Percentiles rank a stretch among this genome's conserved stretches.
These are phyloP conservation scores for Pseudocercospora ulei DNA, from an alignment of 2,329 filamentous ascomycete genomes.

Conservation along the genomic window DNA sequence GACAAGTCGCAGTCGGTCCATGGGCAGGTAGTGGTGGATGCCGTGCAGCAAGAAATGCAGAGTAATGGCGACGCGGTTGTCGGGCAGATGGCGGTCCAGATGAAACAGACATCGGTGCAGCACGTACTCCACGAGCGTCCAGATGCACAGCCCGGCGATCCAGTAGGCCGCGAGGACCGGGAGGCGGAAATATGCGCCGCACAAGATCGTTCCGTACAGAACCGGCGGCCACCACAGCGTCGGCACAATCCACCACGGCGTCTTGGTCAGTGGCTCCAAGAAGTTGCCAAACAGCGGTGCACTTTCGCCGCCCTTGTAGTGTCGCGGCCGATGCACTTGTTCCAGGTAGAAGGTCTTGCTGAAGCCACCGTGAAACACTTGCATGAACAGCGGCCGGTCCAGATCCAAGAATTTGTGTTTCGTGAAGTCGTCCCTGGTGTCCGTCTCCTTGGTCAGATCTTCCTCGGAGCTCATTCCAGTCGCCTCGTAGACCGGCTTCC, in stretches of 20 bases:
- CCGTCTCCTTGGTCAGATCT: conserved; percentile 78
- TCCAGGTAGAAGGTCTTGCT: conserved; percentile 93
- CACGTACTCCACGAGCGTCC: conserved; percentile 82
- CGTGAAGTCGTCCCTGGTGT: conserved; percentile 65
- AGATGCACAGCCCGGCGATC: conserved; percentile 61
- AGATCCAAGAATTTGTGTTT: conserved; percentile 91
- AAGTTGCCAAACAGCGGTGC: conserved; percentile 96
- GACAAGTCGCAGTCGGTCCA: conserved; percentile 93
- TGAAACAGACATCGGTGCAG: conserved; percentile 91
- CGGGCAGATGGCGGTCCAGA: conserved; percentile 81
- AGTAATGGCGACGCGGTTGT: conserved; percentile 79
- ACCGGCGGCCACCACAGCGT: conserved; percentile 74
- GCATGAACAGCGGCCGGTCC: conserved; percentile 69
- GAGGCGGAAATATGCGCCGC: conserved; percentile 50
- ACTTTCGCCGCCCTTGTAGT: conserved; percentile 87
- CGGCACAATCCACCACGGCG: conserved; percentile 87
- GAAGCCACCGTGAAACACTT: conserved; percentile 82
- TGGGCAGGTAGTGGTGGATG: conserved; percentile 96
- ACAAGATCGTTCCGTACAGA: conserved; percentile 59
- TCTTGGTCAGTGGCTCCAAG: conserved; percentile 91
- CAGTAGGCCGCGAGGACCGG: conserved; percentile 52
- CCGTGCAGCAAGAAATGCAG: conserved; percentile 90
- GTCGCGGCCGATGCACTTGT: conserved; percentile 87
- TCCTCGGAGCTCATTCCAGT: conserved; percentile 87
- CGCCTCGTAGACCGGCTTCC: conserved; percentile 44